Percentiles rank a stretch among this genome's conserved stretches.
phyloP scores from a whole-genome alignment of 192 early-diverging fungal genomes.

The Linnemannia exigua region DNA sequence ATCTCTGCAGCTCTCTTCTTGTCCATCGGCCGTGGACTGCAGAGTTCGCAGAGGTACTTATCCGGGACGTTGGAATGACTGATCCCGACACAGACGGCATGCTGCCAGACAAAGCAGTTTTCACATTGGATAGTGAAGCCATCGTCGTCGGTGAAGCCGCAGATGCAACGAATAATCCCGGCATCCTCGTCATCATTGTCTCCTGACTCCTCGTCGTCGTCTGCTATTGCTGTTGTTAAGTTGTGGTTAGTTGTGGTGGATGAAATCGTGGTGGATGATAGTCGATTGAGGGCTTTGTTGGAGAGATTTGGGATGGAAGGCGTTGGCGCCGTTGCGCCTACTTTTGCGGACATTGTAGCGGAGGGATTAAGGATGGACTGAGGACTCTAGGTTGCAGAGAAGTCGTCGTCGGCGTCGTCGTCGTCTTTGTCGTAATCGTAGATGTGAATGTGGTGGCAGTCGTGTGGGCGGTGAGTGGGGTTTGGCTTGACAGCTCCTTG shows the following conservation, averaged over 20 bases:
- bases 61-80: constrained; percentile 85
- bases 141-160: constrained; percentile 91
- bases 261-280: neutral
- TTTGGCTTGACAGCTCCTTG: constrained; percentile 31
- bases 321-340: constrained; percentile 38
- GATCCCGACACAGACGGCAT: constrained; percentile 87
- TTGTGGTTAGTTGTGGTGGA: constrained; percentile 5
- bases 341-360: constrained; percentile 44
- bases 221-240: constrained; percentile 13
- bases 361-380: neutral
- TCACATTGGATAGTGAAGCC: constrained; percentile 99
- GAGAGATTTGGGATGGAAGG: constrained; percentile 43
- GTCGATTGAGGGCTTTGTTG: constrained; percentile 38
- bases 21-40: constrained; percentile 79
- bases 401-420: constrained; percentile 6
- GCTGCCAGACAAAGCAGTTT: constrained; percentile 95
- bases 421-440: neutral
- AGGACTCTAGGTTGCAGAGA: constrained; percentile 9
- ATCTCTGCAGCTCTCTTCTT: constrained; percentile 59
- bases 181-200: constrained; percentile 78
- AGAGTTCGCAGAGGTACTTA: constrained; percentile 88
- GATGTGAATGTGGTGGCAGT: neutral
- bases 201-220: constrained; percentile 39
- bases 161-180: constrained; percentile 96
- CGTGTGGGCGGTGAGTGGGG: neutral